phyloP scores from a whole-genome alignment of 1,284 basidiomycete species.

The Fistulina hepatica region DNA sequence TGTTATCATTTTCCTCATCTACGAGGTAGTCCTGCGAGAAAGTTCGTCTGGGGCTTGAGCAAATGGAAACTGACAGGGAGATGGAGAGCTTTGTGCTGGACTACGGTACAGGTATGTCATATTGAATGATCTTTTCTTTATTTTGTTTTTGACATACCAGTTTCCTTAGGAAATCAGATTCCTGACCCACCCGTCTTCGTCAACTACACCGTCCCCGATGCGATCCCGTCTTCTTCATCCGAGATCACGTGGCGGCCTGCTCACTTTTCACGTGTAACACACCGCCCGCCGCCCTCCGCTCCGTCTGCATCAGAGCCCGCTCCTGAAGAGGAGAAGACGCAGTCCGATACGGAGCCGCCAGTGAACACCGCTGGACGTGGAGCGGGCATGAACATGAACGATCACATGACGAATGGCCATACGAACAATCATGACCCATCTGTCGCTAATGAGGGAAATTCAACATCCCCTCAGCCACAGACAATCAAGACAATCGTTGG shows the following conservation, averaged over 20 bases:
- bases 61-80: slow-evolving; percentile 73
- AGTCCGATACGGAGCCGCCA: slow-evolving; percentile 30
- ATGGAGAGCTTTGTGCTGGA: slow-evolving; percentile 78
- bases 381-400: too few relatives aligned
- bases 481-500: too few relatives aligned
- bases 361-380: slow-evolving; percentile 61
- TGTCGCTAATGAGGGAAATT: too few relatives aligned
- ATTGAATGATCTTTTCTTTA: too few relatives aligned
- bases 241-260: slow-evolving; percentile 44
- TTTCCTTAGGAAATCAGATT: slow-evolving; percentile 62
- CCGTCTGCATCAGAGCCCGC: slow-evolving; percentile 21
- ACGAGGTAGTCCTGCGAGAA: slow-evolving; percentile 74
- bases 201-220: slow-evolving; percentile 60
- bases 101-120: slow-evolving; percentile 86
- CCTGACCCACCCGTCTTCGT: slow-evolving; percentile 78
- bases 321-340: slow-evolving; percentile 5
- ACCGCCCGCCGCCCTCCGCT: slow-evolving; percentile 10
- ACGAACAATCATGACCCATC: too few relatives aligned
- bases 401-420: too few relatives aligned
- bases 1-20: slow-evolving; percentile 5
- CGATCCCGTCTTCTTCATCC: slow-evolving; percentile 46
- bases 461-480: too few relatives aligned
- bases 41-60: slow-evolving; percentile 71
- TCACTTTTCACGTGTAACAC: slow-evolving; percentile 38
- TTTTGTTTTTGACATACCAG: too few relatives aligned